These are phyloP conservation scores for Cardamine chenopodiifolia DNA, from an alignment of 345 rosid species.

Conservation along the genomic window DNA sequence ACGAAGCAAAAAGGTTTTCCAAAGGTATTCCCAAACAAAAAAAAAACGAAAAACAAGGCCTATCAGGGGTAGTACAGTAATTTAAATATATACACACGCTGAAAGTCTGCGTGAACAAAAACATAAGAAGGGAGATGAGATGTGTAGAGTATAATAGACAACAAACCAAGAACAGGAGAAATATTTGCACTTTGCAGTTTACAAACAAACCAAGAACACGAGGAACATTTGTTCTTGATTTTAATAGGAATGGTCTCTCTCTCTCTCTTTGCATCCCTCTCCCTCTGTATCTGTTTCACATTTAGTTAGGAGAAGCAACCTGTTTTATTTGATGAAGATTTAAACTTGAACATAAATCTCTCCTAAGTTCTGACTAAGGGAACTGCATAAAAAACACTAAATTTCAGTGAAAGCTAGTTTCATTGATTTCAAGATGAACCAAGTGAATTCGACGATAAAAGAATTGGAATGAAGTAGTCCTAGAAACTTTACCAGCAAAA, in stretches of 20 bases:
- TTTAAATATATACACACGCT: constrained; percentile 11
- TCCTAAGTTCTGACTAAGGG: neutral
- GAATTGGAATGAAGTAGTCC: neutral
- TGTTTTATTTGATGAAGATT: constrained; percentile 5
- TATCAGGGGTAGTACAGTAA: constrained; percentile 1
- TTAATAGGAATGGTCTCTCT: constrained; percentile 15
- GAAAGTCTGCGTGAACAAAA: constrained; percentile 14
- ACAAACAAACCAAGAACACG: constrained; percentile 16
- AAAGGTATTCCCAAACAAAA: neutral
- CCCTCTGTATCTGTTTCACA: constrained; percentile 35
- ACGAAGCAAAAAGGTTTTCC: neutral
- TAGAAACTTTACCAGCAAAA: constrained; percentile 28
- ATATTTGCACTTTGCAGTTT: constrained; percentile 27
- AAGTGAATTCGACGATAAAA: neutral
- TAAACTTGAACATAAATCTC: neutral
- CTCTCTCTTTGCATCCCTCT: neutral
- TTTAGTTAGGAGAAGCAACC: neutral
- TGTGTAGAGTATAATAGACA: neutral
- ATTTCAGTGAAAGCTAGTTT: neutral
- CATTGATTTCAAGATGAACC: constrained; percentile 12
- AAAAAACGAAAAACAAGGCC: neutral
- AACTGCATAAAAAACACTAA: constrained; percentile 6
- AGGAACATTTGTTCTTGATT: constrained; percentile 26
- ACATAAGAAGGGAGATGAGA: constrained; percentile 3
- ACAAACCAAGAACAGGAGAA: constrained; percentile 16